phyloP scores from a whole-genome alignment of 108 stramenopile genomes.

The Chaetoceros tenuissimus region DNA sequence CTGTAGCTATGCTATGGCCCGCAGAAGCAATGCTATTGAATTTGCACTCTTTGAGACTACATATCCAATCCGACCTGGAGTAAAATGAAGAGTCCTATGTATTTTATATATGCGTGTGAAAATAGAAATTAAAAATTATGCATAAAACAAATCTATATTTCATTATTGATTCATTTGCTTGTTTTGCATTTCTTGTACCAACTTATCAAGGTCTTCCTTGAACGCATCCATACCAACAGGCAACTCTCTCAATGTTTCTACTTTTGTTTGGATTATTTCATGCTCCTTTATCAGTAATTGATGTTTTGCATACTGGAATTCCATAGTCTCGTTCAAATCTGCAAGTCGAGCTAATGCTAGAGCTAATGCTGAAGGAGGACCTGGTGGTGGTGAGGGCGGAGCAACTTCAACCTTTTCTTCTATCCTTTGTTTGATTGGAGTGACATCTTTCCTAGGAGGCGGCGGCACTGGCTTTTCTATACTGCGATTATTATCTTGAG shows the following conservation, averaged over 20 bases:
- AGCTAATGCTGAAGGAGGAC: neutral
- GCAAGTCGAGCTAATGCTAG: neutral
- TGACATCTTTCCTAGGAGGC: neutral
- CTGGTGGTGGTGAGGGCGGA: neutral
- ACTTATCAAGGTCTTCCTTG: neutral
- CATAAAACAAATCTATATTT: neutral
- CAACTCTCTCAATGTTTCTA: neutral
- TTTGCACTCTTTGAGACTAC: conserved; percentile 41
- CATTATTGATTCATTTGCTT: neutral
- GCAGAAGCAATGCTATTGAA: conserved; percentile 73
- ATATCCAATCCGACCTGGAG: neutral
- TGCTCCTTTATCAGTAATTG: neutral
- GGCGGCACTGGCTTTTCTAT: too few relatives aligned
- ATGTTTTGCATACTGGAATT: neutral
- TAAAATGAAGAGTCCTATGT: too few relatives aligned
- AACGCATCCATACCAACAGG: neutral
- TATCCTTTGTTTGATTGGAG: neutral
- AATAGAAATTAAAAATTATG: too few relatives aligned
- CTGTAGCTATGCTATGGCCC: conserved; percentile 58
- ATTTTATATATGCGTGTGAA: too few relatives aligned
- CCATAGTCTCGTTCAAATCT: neutral
- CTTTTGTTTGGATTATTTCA: neutral
- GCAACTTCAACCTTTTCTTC: neutral
- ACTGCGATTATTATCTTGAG: too few relatives aligned
- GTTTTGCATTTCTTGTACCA: neutral